Evolutionary conservation across 1,284 basidiomycete species (phyloP), one percentile per base, ranked within the genome.

Genomic region (Trichosporon sp.): DNA sequence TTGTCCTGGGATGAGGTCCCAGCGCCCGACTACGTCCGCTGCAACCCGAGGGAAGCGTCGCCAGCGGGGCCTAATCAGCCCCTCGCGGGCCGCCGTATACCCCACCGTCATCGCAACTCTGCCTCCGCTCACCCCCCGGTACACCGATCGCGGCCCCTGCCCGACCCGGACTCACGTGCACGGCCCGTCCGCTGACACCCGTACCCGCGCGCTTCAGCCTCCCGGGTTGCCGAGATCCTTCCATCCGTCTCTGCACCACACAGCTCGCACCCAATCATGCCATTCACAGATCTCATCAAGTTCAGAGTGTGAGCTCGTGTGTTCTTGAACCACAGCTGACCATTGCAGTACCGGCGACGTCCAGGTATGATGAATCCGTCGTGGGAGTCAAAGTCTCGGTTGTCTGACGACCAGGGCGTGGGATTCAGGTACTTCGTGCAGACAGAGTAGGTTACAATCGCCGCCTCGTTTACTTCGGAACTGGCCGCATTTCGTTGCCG

Each of bases 401-500:
- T 61, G 56, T 59, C 61, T 69, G 40, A 68, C 46, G 43, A 5
- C 4, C 67, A 82, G 80, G 80, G 80, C 43, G 81, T 82, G 38
- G 75, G 73, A 59, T 81, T 82, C 70, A 74, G 81, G n/a, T 70
- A 69, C 40, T 76, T 76, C 68, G 81, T 79, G 2, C 79, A 81
- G 68, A 74, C 74, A 70, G 75, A 80, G 81, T 81, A 65, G 75
- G 79, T 75, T 12, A 7, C 19, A 19, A 38, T 10, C 12, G 51
- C 48, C 38, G n/a, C 21, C 40, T 32, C 59, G 31, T 35, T 35
- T 63, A n/a, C 7, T 16, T 63, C 59, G 59, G 59, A 35, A 63
- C 59, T n/a, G 59, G 14, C 32, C 59, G 59, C 59, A 35, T 32
- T 43, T 40, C 31, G 61, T 19, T 63, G 31, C n/a, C 61, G 31